Conservation (phyloP, 1,284 basidiomycete species). For the Salmacisia buchloeana region DNA sequence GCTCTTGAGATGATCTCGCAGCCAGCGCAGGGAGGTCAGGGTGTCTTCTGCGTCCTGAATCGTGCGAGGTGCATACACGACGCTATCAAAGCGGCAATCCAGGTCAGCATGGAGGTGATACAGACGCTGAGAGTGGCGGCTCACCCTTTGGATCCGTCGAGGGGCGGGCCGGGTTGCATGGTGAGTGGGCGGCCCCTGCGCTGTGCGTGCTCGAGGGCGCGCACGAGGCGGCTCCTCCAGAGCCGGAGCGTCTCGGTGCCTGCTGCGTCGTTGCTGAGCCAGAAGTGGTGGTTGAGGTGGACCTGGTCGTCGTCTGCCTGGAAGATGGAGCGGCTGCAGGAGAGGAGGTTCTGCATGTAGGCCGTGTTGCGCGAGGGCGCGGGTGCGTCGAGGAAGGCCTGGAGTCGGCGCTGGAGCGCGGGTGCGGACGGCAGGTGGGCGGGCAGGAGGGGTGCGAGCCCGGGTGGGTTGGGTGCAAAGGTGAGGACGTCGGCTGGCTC, state of each 20-base stretch:
- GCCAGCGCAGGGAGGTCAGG: not conserved
- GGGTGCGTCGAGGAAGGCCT: slow-evolving; percentile 8
- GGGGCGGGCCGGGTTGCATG: not conserved
- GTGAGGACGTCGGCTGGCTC: not conserved
- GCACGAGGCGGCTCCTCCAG: not conserved
- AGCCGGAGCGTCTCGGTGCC: not conserved
- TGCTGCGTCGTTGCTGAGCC: not conserved
- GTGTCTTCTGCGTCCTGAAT: not conserved
- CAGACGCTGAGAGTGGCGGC: not conserved
- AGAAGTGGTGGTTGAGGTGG: not conserved
- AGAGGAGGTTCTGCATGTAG: not conserved
- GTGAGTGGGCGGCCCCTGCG: not conserved
- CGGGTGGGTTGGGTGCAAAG: not conserved
- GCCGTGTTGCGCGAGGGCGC: not conserved
- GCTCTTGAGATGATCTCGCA: not conserved
- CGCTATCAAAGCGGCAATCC: not conserved
- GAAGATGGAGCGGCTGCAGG: slow-evolving; percentile 5
- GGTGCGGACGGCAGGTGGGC: not conserved
- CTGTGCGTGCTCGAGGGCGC: not conserved
- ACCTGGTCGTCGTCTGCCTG: slow-evolving; percentile 5
- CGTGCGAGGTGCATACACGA: slow-evolving; percentile 2
- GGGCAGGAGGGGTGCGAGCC: not conserved
- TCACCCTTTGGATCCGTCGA: slow-evolving; percentile 6
- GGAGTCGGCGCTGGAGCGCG: not conserved
- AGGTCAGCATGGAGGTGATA: not conserved